phyloP scores from a whole-genome alignment of 2,329 filamentous ascomycete genomes.

The Fusarium graminum region DNA sequence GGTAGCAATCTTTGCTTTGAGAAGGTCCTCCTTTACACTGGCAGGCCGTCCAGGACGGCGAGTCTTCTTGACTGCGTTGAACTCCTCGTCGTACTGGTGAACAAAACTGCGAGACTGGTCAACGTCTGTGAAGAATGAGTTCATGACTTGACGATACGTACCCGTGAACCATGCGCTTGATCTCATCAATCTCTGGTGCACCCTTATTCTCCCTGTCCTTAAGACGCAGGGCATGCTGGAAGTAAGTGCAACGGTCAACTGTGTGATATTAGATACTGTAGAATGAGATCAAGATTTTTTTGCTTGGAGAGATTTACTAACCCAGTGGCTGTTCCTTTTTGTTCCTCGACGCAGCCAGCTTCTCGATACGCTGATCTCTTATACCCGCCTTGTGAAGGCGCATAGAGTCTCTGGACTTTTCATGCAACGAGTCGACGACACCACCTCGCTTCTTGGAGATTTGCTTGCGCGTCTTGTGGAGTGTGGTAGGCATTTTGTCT shows the following conservation, averaged over 20 bases:
- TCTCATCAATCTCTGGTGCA: constrained; percentile 66
- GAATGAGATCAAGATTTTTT: neutral
- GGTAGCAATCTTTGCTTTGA: constrained; percentile 76
- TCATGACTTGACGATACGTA: constrained; percentile 53
- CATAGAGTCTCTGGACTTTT: constrained; percentile 88
- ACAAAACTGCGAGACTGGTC: constrained; percentile 63
- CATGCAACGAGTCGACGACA: constrained; percentile 81
- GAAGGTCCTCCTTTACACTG: constrained; percentile 79
- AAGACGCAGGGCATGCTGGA: constrained; percentile 73
- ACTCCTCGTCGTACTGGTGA: constrained; percentile 78
- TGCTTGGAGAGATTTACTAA: constrained; percentile 56
- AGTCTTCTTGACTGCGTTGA: constrained; percentile 73
- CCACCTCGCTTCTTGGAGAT: constrained; percentile 88
- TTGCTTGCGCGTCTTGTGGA: constrained; percentile 88
- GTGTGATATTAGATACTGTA: constrained; percentile 17
- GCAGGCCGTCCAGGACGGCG: constrained; percentile 84
- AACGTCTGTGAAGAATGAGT: neutral
- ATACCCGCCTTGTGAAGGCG: constrained; percentile 82
- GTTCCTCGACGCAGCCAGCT: constrained; percentile 75
- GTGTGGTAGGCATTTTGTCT: constrained; percentile 76
- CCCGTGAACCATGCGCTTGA: constrained; percentile 73
- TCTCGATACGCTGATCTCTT: constrained; percentile 85
- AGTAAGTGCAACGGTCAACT: constrained; percentile 67
- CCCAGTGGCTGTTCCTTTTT: constrained; percentile 81
- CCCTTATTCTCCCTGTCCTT: constrained; percentile 62